Percentiles rank a stretch among this genome's conserved stretches.
Conservation (phyloP, 108 stramenopile species). For the Nitzschia palea region DNA sequence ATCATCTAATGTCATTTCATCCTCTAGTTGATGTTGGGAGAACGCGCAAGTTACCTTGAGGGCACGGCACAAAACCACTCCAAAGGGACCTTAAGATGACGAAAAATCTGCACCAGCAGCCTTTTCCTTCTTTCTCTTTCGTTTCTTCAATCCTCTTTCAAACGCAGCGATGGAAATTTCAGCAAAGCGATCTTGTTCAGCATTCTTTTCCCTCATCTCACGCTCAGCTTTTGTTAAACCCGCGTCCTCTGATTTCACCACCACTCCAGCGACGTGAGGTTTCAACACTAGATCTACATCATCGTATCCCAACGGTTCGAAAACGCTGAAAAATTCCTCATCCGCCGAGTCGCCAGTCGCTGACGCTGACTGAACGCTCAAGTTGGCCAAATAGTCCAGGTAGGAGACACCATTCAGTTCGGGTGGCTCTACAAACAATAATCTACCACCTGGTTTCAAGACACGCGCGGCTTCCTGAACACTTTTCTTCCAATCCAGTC, state of each 20-base stretch:
- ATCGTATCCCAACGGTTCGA: conserved; percentile 79
- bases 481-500: conserved; percentile 73
- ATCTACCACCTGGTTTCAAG: conserved; percentile 81
- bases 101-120: conserved; percentile 1
- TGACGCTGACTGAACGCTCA: conserved; percentile 19
- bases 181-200: conserved; percentile 67
- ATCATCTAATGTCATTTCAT: too few relatives aligned
- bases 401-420: conserved; percentile 65
- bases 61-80: too few relatives aligned
- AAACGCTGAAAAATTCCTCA: conserved; percentile 44
- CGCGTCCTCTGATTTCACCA: conserved; percentile 71
- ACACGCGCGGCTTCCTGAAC: conserved; percentile 81
- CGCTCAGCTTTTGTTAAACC: conserved; percentile 60
- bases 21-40: too few relatives aligned
- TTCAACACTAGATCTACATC: conserved; percentile 74
- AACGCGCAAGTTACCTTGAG: too few relatives aligned
- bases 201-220: conserved; percentile 33
- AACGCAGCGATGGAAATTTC: conserved; percentile 79
- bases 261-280: conserved; percentile 86
- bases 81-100: too few relatives aligned
- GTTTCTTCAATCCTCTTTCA: conserved; percentile 78
- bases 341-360: conserved; percentile 25
- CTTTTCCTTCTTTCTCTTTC: conserved; percentile 73
- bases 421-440: conserved; percentile 82
- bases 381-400: conserved; percentile 60